A percentile compares a stretch with the other conserved stretches of the same genome.
phyloP scores from a whole-genome alignment of 2,329 filamentous ascomycete species.

The Pseudogymnoascus sp. region DNA sequence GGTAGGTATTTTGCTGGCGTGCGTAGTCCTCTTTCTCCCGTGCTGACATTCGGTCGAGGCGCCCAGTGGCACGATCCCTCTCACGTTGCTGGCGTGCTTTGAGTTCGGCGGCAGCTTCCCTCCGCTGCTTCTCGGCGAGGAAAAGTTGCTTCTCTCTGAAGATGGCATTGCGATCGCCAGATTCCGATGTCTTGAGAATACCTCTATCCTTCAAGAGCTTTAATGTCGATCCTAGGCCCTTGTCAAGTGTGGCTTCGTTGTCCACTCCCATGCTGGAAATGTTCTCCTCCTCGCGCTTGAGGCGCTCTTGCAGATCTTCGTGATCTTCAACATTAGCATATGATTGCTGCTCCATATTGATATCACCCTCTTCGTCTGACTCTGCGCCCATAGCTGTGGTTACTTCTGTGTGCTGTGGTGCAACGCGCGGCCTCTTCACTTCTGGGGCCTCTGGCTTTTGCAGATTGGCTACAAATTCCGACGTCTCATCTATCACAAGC shows the following conservation, averaged over 20 bases:
- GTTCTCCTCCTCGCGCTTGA: constrained; percentile 44
- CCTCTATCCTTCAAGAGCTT: constrained; percentile 79
- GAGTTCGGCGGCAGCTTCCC: constrained; percentile 72
- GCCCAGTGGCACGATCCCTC: constrained; percentile 74
- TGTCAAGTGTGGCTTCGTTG: constrained; percentile 71
- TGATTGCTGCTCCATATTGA: constrained; percentile 27
- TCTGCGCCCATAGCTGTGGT: constrained; percentile 41
- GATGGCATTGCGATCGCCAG: constrained; percentile 57
- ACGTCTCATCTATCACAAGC: constrained; percentile 90
- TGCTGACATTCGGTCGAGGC: constrained; percentile 81
- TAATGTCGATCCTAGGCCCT: constrained; percentile 76
- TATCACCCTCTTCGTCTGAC: constrained; percentile 37
- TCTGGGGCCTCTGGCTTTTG: constrained; percentile 57
- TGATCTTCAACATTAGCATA: constrained; percentile 36
- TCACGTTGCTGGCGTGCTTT: constrained; percentile 77
- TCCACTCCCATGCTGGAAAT: constrained; percentile 68
- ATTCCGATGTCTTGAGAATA: constrained; percentile 60
- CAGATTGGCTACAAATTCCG: constrained; percentile 85
- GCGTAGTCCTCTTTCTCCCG: constrained; percentile 86
- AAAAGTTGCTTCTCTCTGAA: constrained; percentile 71
- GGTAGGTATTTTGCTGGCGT: constrained; percentile 77
- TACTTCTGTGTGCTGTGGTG: constrained; percentile 31
- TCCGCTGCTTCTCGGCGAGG: constrained; percentile 68
- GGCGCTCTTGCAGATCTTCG: constrained; percentile 40
- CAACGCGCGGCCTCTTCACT: constrained; percentile 33